phyloP scores from a whole-genome alignment of 176 grass and related monocot species.

The Ampelocalamus luodianensis region DNA sequence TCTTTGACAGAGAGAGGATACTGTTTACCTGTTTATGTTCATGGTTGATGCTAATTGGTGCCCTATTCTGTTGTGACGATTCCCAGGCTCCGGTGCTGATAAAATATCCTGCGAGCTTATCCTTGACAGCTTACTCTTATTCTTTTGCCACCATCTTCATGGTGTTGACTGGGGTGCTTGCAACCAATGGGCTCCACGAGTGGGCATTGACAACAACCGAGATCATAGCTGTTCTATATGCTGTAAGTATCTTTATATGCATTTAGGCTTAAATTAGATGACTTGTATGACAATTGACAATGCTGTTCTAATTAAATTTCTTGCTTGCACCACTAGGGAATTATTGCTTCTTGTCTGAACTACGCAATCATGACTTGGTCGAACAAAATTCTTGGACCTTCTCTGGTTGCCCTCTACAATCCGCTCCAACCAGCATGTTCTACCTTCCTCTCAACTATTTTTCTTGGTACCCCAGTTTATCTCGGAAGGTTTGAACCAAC shows the following conservation, averaged over 20 bases:
- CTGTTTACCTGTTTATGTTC: neutral
- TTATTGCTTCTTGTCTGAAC: slow-evolving; percentile 85
- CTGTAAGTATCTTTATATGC: slow-evolving; percentile 55
- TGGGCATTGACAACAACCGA: slow-evolving; percentile 78
- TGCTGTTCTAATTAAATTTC: slow-evolving; percentile 31
- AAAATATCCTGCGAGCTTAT: slow-evolving; percentile 85
- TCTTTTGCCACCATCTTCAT: slow-evolving; percentile 82
- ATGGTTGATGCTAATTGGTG: neutral
- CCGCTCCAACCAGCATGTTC: slow-evolving; percentile 92
- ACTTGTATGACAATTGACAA: neutral
- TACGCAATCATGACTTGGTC: slow-evolving; percentile 94
- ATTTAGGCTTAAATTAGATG: neutral
- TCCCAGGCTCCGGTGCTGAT: slow-evolving; percentile 81
- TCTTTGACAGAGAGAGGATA: neutral
- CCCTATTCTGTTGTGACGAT: slow-evolving; percentile 12
- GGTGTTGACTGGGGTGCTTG: slow-evolving; percentile 69
- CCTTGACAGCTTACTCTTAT: slow-evolving; percentile 90
- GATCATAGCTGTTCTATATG: slow-evolving; percentile 79
- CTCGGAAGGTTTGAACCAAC: slow-evolving; percentile 72
- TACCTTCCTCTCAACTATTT: slow-evolving; percentile 84
- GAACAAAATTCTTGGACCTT: slow-evolving; percentile 92
- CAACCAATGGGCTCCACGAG: slow-evolving; percentile 70
- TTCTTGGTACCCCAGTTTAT: slow-evolving; percentile 86
- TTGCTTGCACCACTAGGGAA: slow-evolving; percentile 58
- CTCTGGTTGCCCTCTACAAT: slow-evolving; percentile 82